phyloP scores from a whole-genome alignment of 192 early-diverging fungal species.

The Coemansia sp. region DNA sequence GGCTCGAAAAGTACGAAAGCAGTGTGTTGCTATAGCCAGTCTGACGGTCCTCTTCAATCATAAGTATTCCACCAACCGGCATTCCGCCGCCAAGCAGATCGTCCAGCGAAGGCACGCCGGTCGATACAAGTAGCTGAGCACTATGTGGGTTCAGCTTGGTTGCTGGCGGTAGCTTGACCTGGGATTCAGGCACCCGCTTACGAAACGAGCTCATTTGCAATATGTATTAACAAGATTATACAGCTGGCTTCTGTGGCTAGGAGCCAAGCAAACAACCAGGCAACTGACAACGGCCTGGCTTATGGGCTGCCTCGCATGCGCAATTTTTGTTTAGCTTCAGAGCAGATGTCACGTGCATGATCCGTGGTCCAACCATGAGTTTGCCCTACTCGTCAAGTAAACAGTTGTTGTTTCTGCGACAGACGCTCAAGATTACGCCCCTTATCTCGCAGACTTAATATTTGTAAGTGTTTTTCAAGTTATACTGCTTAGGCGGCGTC shows the following conservation, averaged over 20 bases:
- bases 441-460: no score
- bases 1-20: constrained; percentile 79
- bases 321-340: no score
- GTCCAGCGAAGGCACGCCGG: constrained; percentile 82
- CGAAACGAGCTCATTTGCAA: constrained; percentile 45
- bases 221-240: not conserved
- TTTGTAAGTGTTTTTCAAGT: no score
- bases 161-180: constrained; percentile 63
- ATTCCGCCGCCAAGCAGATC: constrained; percentile 85
- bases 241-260: not conserved
- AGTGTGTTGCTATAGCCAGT: constrained; percentile 80
- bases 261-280: no score
- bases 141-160: constrained; percentile 76
- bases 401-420: no score
- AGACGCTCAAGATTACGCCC: no score
- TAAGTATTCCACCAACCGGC: constrained; percentile 72
- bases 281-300: no score
- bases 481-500: no score
- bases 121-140: constrained; percentile 73
- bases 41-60: constrained; percentile 77
- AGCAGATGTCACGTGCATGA: no score
- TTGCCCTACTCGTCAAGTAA: no score
- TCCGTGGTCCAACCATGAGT: no score
- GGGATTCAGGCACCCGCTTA: constrained; percentile 57
- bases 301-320: no score